Percentiles rank a stretch among this genome's conserved stretches.
Evolutionary conservation across 2,329 filamentous ascomycete species (phyloP).

Genomic region (Fusarium phyllophilum): DNA sequence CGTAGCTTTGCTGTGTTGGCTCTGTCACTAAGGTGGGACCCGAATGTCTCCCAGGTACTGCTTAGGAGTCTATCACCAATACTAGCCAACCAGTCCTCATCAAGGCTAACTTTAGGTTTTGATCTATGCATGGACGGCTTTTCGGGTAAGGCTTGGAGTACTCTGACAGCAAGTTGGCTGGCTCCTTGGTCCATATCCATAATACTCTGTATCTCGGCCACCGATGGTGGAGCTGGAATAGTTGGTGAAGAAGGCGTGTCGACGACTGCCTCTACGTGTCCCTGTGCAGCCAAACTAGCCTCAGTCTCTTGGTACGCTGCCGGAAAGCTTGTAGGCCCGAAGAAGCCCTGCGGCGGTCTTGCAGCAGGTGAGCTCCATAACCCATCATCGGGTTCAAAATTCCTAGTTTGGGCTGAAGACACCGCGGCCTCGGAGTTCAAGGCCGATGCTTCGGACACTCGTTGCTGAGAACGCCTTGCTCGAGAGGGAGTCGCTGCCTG

Average conservation of each 20-base stretch:
- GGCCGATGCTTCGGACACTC: not conserved
- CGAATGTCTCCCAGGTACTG: not conserved
- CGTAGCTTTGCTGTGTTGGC: not conserved
- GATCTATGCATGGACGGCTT: fast-evolving
- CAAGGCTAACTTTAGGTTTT: fast-evolving
- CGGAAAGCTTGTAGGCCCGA: not conserved
- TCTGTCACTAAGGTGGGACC: not conserved
- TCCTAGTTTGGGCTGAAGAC: fast-evolving
- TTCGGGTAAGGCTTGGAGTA: not conserved
- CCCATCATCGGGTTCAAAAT: not conserved
- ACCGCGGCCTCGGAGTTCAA: not conserved
- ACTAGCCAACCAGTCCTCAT: not conserved
- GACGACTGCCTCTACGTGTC: fast-evolving
- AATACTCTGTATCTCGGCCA: not conserved
- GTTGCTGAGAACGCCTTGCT: not conserved
- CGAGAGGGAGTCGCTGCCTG: fast-evolving
- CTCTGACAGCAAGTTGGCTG: not conserved
- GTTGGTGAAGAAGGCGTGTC: not conserved
- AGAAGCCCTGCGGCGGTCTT: not conserved
- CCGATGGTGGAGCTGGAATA: not conserved
- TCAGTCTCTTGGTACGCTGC: not conserved
- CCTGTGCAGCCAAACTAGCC: not conserved
- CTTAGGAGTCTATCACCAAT: not conserved
- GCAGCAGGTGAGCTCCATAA: not conserved
- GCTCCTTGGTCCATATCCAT: not conserved